Conservation (phyloP, 441 rosid genomes). For the Omphalea diandra region DNA sequence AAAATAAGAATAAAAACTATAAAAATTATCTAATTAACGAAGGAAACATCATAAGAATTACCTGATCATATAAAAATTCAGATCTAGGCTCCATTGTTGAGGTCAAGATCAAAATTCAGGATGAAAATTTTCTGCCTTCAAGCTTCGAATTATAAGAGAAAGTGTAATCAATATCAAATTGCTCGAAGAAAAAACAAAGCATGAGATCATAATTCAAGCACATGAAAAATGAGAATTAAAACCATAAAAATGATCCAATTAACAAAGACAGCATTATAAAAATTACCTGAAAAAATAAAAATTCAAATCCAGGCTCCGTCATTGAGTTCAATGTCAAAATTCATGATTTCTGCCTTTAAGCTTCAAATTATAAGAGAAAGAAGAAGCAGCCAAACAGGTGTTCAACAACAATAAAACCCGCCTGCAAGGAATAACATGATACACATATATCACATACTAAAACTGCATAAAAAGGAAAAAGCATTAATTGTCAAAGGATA, state of each 20-base stretch:
- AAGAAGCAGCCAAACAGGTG: no score
- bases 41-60: background rate
- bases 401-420: no score
- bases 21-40: background rate
- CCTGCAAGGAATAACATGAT: no score
- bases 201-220: background rate
- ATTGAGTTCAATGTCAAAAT: slow-evolving; percentile 6
- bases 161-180: background rate
- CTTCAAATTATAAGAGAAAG: background rate
- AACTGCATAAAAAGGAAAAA: no score
- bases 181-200: background rate
- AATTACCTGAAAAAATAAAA: slow-evolving; percentile 21
- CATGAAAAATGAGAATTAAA: background rate
- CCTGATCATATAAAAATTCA: slow-evolving; percentile 21
- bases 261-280: background rate
- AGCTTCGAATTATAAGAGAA: no score
- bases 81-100: slow-evolving; percentile 22
- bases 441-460: no score
- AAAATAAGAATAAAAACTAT: background rate
- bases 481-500: no score
- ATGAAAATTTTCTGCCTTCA: background rate
- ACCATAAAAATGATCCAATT: background rate
- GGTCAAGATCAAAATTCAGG: background rate
- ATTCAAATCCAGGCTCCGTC: slow-evolving; percentile 23
- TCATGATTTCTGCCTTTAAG: background rate